Percentiles rank a stretch among this genome's conserved stretches.
Evolutionary conservation across 805 yeast species (phyloP).

Genomic region (Ogataea minuta): DNA sequence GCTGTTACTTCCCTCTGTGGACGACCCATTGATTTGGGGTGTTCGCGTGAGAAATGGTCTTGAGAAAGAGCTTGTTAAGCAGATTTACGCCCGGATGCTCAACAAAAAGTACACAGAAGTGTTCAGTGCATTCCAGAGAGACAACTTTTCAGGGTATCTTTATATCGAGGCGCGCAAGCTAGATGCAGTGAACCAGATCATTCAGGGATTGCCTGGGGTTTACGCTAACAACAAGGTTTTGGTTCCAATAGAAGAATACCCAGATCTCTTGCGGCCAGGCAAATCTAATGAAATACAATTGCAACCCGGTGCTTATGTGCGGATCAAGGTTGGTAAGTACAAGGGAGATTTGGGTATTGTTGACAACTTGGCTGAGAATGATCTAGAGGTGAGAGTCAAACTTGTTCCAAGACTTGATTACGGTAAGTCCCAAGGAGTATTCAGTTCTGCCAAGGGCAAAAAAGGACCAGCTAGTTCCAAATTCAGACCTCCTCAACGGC

Average conservation of each 20-base stretch:
- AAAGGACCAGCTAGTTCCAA: conserved; percentile 53
- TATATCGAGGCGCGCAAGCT: conserved; percentile 93
- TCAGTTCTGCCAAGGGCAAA: conserved; percentile 34
- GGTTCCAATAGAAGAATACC: conserved; percentile 94
- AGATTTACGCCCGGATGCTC: conserved; percentile 77
- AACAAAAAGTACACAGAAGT: conserved; percentile 80
- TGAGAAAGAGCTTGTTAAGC: conserved; percentile 87
- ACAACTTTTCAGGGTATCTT: conserved; percentile 85
- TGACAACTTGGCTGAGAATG: conserved; percentile 90
- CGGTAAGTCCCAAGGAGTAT: conserved; percentile 50
- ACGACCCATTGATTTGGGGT: conserved; percentile 96
- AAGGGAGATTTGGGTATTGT: conserved; percentile 92
- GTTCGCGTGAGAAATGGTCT: conserved; percentile 89
- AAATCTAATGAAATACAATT: conserved; percentile 84
- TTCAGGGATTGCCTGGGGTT: conserved; percentile 86
- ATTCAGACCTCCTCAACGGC: conserved; percentile 77
- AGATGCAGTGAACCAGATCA: conserved; percentile 85
- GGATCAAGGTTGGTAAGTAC: conserved; percentile 87
- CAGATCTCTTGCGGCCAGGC: conserved; percentile 85
- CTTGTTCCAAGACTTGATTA: conserved; percentile 93
- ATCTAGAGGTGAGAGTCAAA: conserved; percentile 90
- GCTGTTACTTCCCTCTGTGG: conserved; percentile 88
- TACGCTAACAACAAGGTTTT: conserved; percentile 68
- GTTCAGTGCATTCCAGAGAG: conserved; percentile 89
- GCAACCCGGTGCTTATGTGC: conserved; percentile 88